Conservation (phyloP, 129 eudicot species). For the Rutidosis leptorrhynchoides region DNA sequence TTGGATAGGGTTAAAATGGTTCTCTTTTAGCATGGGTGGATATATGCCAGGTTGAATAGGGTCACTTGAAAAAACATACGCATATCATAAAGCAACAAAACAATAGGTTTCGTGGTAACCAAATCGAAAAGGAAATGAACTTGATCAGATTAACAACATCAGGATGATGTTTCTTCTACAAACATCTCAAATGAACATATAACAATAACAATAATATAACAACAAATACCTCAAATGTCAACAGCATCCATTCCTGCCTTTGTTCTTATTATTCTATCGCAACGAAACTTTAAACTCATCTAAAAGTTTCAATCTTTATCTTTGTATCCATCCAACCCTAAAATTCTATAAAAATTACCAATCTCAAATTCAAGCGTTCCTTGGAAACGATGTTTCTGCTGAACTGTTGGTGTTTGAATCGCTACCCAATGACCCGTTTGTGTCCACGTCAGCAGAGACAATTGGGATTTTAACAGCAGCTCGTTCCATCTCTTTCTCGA, state of each 20-base stretch:
- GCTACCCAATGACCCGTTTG: conserved; percentile 50
- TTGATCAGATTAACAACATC: neutral
- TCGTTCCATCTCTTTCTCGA: conserved; percentile 95
- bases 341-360: conserved; percentile 5
- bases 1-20: no score
- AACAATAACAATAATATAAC: neutral
- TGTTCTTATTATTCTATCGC: conserved; percentile 34
- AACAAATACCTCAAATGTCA: conserved; percentile 17
- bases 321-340: conserved; percentile 28
- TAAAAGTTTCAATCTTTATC: conserved; percentile 28
- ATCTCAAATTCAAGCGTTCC: conserved; percentile 34
- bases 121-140: neutral
- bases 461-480: conserved; percentile 81
- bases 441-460: conserved; percentile 44
- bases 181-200: no score
- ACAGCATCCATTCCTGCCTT: conserved; percentile 19
- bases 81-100: no score
- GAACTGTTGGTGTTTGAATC: conserved; percentile 46
- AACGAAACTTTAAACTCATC: conserved; percentile 18
- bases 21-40: no score
- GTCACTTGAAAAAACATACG: no score
- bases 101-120: neutral
- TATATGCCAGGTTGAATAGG: no score
- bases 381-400: conserved; percentile 40
- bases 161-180: neutral